These are phyloP conservation scores for Stagonosporopsis rhizophila DNA, from an alignment of 2,329 filamentous ascomycete species.

Conservation along the genomic window DNA sequence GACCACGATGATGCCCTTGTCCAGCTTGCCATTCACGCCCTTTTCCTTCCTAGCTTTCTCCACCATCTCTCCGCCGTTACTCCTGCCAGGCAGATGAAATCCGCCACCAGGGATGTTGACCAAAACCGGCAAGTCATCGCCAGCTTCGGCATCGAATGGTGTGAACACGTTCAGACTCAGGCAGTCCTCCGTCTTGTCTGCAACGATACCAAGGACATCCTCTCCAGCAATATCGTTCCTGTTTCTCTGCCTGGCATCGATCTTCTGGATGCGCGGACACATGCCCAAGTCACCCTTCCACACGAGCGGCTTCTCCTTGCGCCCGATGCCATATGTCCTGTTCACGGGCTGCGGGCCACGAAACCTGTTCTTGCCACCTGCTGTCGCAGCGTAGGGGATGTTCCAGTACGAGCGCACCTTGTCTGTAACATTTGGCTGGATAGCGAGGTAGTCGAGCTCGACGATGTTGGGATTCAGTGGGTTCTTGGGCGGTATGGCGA, in stretches of 20 bases:
- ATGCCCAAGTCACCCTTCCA: conserved; percentile 43
- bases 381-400: conserved; percentile 43
- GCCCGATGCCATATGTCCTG: conserved; percentile 33
- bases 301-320: conserved; percentile 32
- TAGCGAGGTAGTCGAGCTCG: conserved; percentile 41
- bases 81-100: conserved; percentile 48
- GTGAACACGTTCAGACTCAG: conserved; percentile 51
- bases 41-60: conserved; percentile 40
- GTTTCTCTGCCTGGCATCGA: conserved; percentile 35
- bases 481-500: conserved; percentile 35
- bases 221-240: conserved; percentile 36
- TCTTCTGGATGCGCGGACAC: conserved; percentile 46
- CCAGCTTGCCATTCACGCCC: conserved; percentile 34
- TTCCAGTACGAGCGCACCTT: conserved; percentile 43
- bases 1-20: conserved; percentile 44
- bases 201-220: conserved; percentile 36
- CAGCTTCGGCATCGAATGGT: conserved; percentile 41
- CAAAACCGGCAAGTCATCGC: conserved; percentile 47
- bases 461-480: conserved; percentile 37
- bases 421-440: conserved; percentile 39
- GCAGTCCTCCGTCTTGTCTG: conserved; percentile 49
- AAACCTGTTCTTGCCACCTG: conserved; percentile 40
- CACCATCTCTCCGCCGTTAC: conserved; percentile 42
- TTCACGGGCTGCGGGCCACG: conserved; percentile 42
- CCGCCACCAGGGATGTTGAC: conserved; percentile 58